Evolutionary conservation across 768 basidiomycete species (phyloP).

Genomic region (Phylloporus arenicola): DNA sequence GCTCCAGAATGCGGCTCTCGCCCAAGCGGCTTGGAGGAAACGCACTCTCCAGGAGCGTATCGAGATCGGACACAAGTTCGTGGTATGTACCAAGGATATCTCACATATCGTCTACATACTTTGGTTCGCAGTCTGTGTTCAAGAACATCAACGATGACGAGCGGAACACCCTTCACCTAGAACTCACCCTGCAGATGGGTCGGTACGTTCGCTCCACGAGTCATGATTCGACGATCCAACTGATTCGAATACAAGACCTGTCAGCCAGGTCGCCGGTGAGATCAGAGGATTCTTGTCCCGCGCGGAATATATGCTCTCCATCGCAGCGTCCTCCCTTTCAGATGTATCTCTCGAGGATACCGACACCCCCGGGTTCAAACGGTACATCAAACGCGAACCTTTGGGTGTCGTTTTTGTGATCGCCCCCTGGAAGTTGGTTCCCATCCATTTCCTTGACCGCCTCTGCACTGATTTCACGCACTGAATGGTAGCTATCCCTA

Average conservation of each 20-base stretch:
- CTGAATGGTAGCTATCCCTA: constrained; percentile 66
- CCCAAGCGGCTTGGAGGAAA: constrained; percentile 72
- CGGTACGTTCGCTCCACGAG: constrained; percentile 45
- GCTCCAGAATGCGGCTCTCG: constrained; percentile 52
- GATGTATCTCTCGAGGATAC: constrained; percentile 72
- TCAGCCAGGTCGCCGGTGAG: constrained; percentile 74
- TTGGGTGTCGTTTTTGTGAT: constrained; percentile 86
- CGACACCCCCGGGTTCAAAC: constrained; percentile 76
- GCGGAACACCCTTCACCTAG: constrained; percentile 45
- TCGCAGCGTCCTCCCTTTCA: constrained; percentile 67
- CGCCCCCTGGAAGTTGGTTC: constrained; percentile 84
- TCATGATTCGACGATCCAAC: background rate
- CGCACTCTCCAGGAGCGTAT: constrained; percentile 59
- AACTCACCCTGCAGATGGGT: constrained; percentile 89
- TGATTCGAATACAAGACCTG: constrained; percentile 48
- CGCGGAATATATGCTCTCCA: constrained; percentile 77
- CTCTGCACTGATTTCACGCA: background rate
- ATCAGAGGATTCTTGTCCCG: constrained; percentile 76
- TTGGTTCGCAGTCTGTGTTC: constrained; percentile 41
- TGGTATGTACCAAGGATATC: constrained; percentile 39
- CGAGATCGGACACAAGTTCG: constrained; percentile 64
- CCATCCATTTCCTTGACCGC: background rate
- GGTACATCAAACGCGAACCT: constrained; percentile 79
- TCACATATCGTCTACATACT: background rate
- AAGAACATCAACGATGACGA: constrained; percentile 44